Evolutionary conservation across 352 stramenopile species (phyloP), one percentile per base, ranked within the genome.

Genomic region (Blastocystis sp.): DNA sequence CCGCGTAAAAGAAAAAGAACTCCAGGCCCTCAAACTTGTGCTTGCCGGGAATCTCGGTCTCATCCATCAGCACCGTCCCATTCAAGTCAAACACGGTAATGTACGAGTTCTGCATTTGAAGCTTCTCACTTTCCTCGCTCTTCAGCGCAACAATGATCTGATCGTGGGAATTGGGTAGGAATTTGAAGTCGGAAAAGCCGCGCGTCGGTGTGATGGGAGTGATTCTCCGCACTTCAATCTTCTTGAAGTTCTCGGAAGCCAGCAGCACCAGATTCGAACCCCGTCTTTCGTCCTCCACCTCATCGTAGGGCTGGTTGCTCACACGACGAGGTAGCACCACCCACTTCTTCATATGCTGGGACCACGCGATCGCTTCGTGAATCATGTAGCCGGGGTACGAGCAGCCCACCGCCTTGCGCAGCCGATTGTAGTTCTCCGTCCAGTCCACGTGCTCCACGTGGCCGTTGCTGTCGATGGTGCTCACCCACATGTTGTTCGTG

Each of bases 341-440:
- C 97, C 97, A 99, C 89, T 98, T 96, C 34, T 95, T 93, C 78
- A 95, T 92, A 71, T 96, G 89, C 38, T 92, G 89, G 77, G 94
- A 97, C 96, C 96, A 99, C 76, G 97, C 93, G 81, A 98, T 97
- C 21, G 96, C 96, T 90, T 99, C 97, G 91, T 99, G 96, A 54
- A 99, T 96, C 38, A 98, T 93, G 89, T 98, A 97, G 9, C 94
- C 94, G 48, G 94, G 96, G 91, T 93, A 94, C 45, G 93, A 91
- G 43, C 93, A 95, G 38, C 92, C 94, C 7, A 98, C 90, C 34
- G 93, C 94, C n/a, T 93, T 92, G 34, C 96, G 94, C 24, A 99
- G 93, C 89, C 94, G 94, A 38, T 94, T 93, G 90, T 97, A 99
- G 77, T 96, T 93, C 28, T 91, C 87, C 1, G 93, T 93, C 97